Base-by-base conservation (phyloP, 306 rosid genomes). In the Alnus rubra region DNA sequence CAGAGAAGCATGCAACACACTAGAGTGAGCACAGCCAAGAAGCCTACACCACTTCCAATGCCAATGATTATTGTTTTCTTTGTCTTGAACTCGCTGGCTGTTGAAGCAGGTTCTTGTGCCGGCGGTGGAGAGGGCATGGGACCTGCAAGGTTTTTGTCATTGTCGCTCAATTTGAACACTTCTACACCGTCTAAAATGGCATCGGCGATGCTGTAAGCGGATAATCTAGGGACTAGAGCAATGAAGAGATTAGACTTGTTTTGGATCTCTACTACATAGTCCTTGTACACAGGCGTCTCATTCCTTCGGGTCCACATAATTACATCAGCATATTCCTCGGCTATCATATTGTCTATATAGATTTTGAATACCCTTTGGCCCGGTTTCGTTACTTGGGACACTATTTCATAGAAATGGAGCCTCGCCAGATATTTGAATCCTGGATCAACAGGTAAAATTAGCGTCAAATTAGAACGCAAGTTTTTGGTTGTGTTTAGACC, bases 81-180 rank as follows among this genome's bases (percentile, higher is more conserved):
- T 55, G 62, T 16, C 2, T n/a, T 52, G 56, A 13, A 52, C 56
- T 33, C 35, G 2, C 35, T 33, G 35, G 35, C 35, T 33, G 35
- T 55, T 9, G 28, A 45, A 37, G 30, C 3, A 71, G 51, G 63
- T 1, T 7, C 3, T 7, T 1, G 7, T 5, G 7, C 9, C 4
- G 6, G 1, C 35, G 7, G 49, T n/a, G n/a, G n/a, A n/a, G n/a
- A n/a, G n/a, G n/a, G n/a, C n/a, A n/a, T n/a, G n/a, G n/a, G 49
- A 45, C 9, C 75, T 3, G 11, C 83, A 1, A 83, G 83, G 13
- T 79, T 79, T 0, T 77, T 70, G 3, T 7, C n/a, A 3, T 71
- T 0, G 59, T 70, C 55, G 3, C 28, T 83, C 2, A 79, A 14
- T 54, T 83, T 83, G 83, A 83, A 79, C 35, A 83, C 64, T 63